Base-by-base conservation (phyloP, 257 asterid species). In the Solanum appendiculatum region DNA sequence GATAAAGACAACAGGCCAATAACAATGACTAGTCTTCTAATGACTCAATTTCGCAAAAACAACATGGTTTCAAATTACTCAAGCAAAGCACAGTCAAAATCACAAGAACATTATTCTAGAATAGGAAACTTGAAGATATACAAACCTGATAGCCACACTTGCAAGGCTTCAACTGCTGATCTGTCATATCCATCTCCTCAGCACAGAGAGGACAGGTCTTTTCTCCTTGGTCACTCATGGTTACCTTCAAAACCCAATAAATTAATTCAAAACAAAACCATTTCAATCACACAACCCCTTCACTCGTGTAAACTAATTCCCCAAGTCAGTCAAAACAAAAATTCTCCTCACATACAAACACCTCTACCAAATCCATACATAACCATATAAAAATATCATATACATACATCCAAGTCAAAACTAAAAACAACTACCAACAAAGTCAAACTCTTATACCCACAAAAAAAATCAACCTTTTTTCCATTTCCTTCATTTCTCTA, bases 121-220 rank as follows among this genome's bases (percentile, higher is more conserved):
- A n/a, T n/a, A n/a, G 29, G 18, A 36, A 72, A 46, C 63, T 27
- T 46, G 85, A 80, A 7, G 66, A 60, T 63, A 37, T 42, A 39
- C 74, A 83, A 86, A 97, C 99, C 94, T 97, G 96, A 89, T 97
- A 97, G 87, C 99, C 99, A 73, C 98, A 97, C 90, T 95, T 95
- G 98, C 99, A 95, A 69, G 99, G 98, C 92, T 92, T 97, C 95
- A 97, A 91, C 91, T 97, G 99, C 93, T 94, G 98, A 91, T 97
- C 99, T 82, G 99, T 97, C 91, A 94, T 89, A 91, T 97, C 99
- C 99, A 97, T 97, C 94, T 94, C 99, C 95, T 97, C 98, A 0
- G 99, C 97, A 84, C 98, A 97, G 88, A 97, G 98, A 92, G 99
- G 99, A 90, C 99, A 97, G 85, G 93, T 92, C 92, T 90, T 97